phyloP scores from a whole-genome alignment of 2,329 filamentous ascomycete genomes.

The Zymoseptoria pseudotritici region DNA sequence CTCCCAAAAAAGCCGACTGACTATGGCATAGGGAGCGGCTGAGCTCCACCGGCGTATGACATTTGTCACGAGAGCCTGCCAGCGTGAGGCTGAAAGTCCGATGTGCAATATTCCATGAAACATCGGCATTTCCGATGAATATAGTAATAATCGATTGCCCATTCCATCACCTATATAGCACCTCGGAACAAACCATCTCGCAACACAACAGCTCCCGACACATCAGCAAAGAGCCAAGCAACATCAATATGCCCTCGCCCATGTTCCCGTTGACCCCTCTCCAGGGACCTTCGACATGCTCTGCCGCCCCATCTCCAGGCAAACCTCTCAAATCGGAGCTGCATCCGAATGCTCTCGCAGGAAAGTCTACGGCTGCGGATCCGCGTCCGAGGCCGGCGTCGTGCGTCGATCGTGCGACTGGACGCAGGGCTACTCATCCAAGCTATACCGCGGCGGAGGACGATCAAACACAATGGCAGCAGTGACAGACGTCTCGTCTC shows the following conservation, averaged over 20 bases:
- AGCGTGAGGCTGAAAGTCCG: background rate
- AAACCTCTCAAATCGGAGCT: slow-evolving; percentile 1
- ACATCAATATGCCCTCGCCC: background rate
- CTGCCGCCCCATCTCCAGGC: background rate
- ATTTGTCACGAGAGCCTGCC: background rate
- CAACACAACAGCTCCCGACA: background rate
- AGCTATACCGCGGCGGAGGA: background rate
- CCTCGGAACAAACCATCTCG: no score
- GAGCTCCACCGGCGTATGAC: background rate
- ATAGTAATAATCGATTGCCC: background rate
- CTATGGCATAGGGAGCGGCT: background rate
- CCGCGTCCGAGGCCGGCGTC: background rate
- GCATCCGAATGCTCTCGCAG: background rate
- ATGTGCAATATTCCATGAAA: background rate
- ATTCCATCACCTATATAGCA: background rate
- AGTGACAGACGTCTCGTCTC: background rate
- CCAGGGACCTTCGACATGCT: background rate
- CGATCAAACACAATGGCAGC: background rate
- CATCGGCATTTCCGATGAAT: background rate
- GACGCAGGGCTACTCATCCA: background rate
- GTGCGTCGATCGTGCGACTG: background rate
- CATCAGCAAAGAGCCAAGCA: background rate
- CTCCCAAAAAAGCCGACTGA: background rate
- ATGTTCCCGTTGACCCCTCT: background rate
- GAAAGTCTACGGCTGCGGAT: background rate